phyloP scores from a whole-genome alignment of 768 basidiomycete genomes.

The Mycena vitilis region DNA sequence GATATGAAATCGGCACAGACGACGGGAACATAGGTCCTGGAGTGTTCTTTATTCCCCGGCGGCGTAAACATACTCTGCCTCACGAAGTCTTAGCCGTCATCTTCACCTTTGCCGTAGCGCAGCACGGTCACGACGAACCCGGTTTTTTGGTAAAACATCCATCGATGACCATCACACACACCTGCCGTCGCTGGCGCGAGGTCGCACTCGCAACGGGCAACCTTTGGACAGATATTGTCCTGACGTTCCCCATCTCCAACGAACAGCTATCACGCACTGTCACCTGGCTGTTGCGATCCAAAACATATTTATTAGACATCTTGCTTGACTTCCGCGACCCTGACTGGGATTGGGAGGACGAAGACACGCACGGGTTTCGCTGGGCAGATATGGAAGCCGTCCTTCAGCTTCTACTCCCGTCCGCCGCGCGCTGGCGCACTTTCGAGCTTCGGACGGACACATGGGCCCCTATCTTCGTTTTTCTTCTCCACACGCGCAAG shows the following conservation, averaged over 20 bases:
- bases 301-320: slow-evolving; percentile 58
- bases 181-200: slow-evolving; percentile 64
- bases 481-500: slow-evolving; percentile 54
- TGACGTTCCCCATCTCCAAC: slow-evolving; percentile 56
- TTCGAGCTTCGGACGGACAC: slow-evolving; percentile 69
- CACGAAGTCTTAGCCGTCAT: too few relatives aligned
- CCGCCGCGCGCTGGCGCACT: slow-evolving; percentile 58
- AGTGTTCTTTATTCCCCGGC: too few relatives aligned
- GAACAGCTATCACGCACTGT: slow-evolving; percentile 51
- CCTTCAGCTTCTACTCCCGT: slow-evolving; percentile 57
- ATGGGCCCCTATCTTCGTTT: slow-evolving; percentile 67
- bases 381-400: slow-evolving; percentile 58
- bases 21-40: too few relatives aligned
- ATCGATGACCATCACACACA: slow-evolving; percentile 59
- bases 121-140: too few relatives aligned
- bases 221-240: slow-evolving; percentile 63
- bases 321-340: slow-evolving; percentile 70
- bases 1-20: not conserved
- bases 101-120: too few relatives aligned
- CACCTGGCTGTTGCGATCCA: slow-evolving; percentile 59
- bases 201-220: slow-evolving; percentile 55
- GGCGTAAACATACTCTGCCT: too few relatives aligned
- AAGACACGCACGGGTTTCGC: slow-evolving; percentile 57
- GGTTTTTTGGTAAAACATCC: too few relatives aligned
- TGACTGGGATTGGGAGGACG: slow-evolving; percentile 58